Evolutionary conservation across 495 filamentous ascomycete genomes (phyloP), one percentile per base, ranked within the genome.

Genomic region (Podospora pseudocomata): DNA sequence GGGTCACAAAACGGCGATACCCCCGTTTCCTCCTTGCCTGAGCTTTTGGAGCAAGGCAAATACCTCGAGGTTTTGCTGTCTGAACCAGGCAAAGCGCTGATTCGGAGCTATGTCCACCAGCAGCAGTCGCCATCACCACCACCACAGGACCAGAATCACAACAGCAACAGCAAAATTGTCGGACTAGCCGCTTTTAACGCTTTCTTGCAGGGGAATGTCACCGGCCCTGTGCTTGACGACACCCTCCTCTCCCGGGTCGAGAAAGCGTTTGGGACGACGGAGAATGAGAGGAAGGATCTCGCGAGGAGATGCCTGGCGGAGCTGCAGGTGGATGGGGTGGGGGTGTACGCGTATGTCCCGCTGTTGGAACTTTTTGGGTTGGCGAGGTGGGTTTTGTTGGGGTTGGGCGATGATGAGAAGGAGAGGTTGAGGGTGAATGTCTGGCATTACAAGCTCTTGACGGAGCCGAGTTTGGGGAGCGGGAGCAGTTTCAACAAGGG

Each of bases 121-220:
- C n/a, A 5, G 15, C 60, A 62, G 55, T 19, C 9, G 57, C 89
- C 62, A 76, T 83, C 32, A 79, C 90, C 53, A 90, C 84, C 26
- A 78, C 88, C 28, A 88, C 87, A 15, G 87, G 89, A 0, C 63
- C 26, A 56, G n/a, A 26, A 63, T 55, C n/a, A 7, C 6, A 28
- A 18, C 59, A 23, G 23, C 32, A 60, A 68, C 4, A 67, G n/a
- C 5, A 7, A 90, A 59, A 77, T 84, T 26, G 79, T 95, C 58
- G 93, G 87, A 20, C 79, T 90, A 18, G 89, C 90, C 1, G 89
- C 92, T 0, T 82, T 97, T 23, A 85, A 91, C 73, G 86, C 87
- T n/a, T 98, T 98, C 76, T 77, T 97, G 23, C 95, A 98, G 71
- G 88, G 89, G 0, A 98, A 92, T 76, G 91, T 97, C 63, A 97